A percentile compares a stretch with the other conserved stretches of the same genome.
phyloP scores from a whole-genome alignment of 164 flowering plant genomes.

The Litsea cubeba region DNA sequence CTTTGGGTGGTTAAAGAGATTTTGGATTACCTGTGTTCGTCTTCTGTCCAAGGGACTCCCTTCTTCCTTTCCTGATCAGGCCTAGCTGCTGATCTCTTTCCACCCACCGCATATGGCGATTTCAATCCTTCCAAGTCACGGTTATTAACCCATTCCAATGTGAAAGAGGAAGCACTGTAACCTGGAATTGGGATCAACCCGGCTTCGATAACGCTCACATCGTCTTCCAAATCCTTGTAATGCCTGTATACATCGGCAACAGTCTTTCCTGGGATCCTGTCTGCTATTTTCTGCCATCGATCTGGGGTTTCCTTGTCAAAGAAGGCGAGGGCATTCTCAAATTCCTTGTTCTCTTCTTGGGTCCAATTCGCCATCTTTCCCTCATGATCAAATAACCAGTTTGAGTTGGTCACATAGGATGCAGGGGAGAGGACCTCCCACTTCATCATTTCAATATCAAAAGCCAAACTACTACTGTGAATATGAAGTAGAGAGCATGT shows the following conservation, averaged over 20 bases:
- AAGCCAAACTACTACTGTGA: constrained; percentile 1
- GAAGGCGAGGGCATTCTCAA: constrained; percentile 66
- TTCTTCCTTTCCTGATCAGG: constrained; percentile 71
- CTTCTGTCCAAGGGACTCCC: constrained; percentile 85
- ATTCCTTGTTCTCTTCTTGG: constrained; percentile 62
- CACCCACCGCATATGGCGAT: constrained; percentile 37
- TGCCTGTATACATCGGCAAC: constrained; percentile 54
- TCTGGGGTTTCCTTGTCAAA: constrained; percentile 63
- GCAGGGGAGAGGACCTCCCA: constrained; percentile 41
- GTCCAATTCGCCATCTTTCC: constrained; percentile 54
- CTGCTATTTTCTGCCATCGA: constrained; percentile 63
- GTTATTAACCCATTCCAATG: constrained; percentile 44
- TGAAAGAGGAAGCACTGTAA: constrained; percentile 39
- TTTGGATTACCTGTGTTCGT: constrained; percentile 61
- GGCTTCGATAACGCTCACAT: constrained; percentile 66
- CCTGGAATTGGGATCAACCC: constrained; percentile 67
- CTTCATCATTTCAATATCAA: constrained; percentile 43
- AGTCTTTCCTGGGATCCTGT: constrained; percentile 69
- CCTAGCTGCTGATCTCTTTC: constrained; percentile 23
- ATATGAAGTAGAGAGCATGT: neutral
- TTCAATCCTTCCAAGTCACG: constrained; percentile 30
- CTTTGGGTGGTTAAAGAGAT: neutral
- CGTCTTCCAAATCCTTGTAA: constrained; percentile 58
- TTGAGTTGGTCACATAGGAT: constrained; percentile 28
- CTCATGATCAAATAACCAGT: constrained; percentile 43